phyloP scores from a whole-genome alignment of 805 yeast species.

The Myxozyma kluyveri region DNA sequence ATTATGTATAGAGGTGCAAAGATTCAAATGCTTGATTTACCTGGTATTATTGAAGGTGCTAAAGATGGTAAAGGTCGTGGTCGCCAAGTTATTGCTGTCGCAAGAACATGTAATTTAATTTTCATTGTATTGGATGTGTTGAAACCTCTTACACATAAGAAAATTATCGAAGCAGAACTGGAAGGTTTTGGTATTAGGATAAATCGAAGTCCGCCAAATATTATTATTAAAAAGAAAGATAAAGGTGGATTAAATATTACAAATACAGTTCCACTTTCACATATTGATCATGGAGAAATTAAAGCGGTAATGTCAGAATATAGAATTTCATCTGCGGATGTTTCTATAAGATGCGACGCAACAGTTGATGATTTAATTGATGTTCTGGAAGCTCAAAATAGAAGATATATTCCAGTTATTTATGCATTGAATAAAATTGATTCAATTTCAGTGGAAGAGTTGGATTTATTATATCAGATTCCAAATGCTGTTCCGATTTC shows the following conservation, averaged over 20 bases:
- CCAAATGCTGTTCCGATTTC: slow-evolving; percentile 98
- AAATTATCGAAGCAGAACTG: slow-evolving; percentile 87
- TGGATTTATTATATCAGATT: slow-evolving; percentile 83
- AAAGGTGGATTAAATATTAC: slow-evolving; percentile 95
- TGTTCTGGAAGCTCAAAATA: slow-evolving; percentile 81
- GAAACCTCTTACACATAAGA: slow-evolving; percentile 92
- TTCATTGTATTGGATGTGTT: slow-evolving; percentile 94
- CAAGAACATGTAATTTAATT: slow-evolving; percentile 91
- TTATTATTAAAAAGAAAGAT: slow-evolving; percentile 86
- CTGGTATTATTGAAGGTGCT: slow-evolving; percentile 98
- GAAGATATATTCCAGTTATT: slow-evolving; percentile 93
- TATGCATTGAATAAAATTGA: slow-evolving; percentile 95
- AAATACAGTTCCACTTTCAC: slow-evolving; percentile 87
- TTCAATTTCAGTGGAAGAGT: slow-evolving; percentile 88
- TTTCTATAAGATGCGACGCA: slow-evolving; percentile 95
- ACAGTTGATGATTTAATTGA: slow-evolving; percentile 96
- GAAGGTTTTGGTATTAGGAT: slow-evolving; percentile 97
- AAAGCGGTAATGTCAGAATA: slow-evolving; percentile 96
- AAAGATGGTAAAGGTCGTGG: slow-evolving; percentile 98
- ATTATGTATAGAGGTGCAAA: slow-evolving; percentile 96
- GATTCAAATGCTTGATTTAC: slow-evolving; percentile 95
- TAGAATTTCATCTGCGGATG: slow-evolving; percentile 91
- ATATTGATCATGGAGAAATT: slow-evolving; percentile 87
- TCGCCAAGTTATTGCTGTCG: slow-evolving; percentile 97
- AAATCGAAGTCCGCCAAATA: slow-evolving; percentile 87